Conservation (phyloP, 75 land plant species). For the Pinus taeda region DNA sequence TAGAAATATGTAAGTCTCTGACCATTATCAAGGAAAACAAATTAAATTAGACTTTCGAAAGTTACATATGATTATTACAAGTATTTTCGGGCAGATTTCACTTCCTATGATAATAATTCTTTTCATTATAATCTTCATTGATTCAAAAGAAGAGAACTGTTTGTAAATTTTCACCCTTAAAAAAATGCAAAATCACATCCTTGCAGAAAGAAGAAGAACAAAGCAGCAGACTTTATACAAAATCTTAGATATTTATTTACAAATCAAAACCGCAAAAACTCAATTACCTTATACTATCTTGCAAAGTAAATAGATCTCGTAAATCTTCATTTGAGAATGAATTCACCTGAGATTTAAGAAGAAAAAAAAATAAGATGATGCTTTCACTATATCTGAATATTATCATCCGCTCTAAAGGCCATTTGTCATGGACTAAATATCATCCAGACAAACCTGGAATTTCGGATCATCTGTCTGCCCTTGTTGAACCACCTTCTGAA, state of each 20-base stretch:
- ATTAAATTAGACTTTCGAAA: no score
- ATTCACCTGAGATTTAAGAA: conserved; percentile 60
- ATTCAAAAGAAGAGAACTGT: no score
- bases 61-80: no score
- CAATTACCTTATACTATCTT: conserved; percentile 59
- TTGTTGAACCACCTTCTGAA: conserved; percentile 95
- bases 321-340: conserved; percentile 84
- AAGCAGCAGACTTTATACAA: neutral
- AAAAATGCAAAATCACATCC: no score
- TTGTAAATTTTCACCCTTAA: no score
- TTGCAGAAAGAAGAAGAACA: neutral
- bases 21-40: no score
- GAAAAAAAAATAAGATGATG: neutral
- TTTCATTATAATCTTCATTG: no score
- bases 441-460: conserved; percentile 39
- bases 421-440: neutral
- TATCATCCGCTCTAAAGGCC: neutral
- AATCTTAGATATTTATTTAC: neutral
- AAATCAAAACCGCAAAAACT: neutral
- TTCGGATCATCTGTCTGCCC: conserved; percentile 47
- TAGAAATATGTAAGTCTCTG: no score
- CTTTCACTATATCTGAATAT: neutral
- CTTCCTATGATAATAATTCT: no score
- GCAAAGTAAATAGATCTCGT: conserved; percentile 79
- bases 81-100: no score